Base-by-base conservation (phyloP, 192 early-diverging fungal genomes). In the Entomortierella parvispora region DNA sequence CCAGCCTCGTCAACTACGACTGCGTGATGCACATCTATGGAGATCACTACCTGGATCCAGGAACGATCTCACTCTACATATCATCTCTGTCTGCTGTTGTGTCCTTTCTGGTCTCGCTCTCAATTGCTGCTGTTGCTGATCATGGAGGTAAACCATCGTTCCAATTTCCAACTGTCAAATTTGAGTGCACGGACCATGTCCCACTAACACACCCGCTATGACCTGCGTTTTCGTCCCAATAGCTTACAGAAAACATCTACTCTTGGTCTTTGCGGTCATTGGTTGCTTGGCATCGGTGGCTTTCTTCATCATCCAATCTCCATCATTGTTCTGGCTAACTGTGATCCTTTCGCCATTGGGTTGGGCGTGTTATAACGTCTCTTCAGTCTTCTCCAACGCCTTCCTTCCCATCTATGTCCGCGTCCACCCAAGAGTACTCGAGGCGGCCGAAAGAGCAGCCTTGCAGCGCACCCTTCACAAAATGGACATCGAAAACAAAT, bases 321-420 rank as follows among this genome's bases (percentile, higher is more conserved):
- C 60, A 1, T 64, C 65, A 1, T 44, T 46, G 29, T 63, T 77
- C 32, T 68, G 65, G 74, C 8, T 77, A 37, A 45, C 61, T 11
- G 23, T 56, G 7, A 17, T 77, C 15, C 55, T 77, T 0, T 61
- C 74, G 15, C 65, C 74, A 2, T 18, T 77, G 7, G 74, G 64
- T 31, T 82, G 70, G 58, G 49, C 86, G 11, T 81, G 66, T 25
- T 85, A 81, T 52, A 85, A 85, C 40, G 63, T 76, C 10, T 79
- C 77, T 0, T 70, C 71, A 50, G 84, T 86, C n/a, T 86, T 88
- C 58, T 86, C 80, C 2, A 75, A 82, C 17, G 80, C 83, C n/a
- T 86, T 86, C 45, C 44, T 88, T 25, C 86, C 85, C 17, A 79
- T 72, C 29, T 79, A 81, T 40, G 66, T 65, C 2, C 79, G 83